Evolutionary conservation across 768 basidiomycete genomes (phyloP).

Genomic region (Mycena amicta): DNA sequence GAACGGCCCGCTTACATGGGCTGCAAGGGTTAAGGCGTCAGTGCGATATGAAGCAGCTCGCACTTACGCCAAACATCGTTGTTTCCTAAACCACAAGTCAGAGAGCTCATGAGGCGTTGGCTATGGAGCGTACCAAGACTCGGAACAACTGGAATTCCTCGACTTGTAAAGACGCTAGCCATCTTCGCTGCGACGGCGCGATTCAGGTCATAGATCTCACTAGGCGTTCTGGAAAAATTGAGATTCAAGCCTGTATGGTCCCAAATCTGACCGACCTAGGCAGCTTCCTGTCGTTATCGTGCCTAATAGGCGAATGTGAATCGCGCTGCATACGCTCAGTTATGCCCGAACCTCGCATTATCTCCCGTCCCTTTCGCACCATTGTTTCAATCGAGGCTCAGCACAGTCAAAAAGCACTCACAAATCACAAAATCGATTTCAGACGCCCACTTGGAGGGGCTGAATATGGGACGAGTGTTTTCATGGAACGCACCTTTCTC

Average conservation of each 20-base stretch:
- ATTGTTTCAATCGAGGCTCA: background rate
- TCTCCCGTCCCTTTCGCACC: constrained; percentile 83
- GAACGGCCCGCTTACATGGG: constrained; percentile 61
- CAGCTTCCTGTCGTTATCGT: constrained; percentile 81
- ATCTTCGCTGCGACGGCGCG: constrained; percentile 67
- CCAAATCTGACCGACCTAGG: too few species aligned
- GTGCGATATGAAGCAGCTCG: background rate
- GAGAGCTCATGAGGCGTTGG: background rate
- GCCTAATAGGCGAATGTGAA: constrained; percentile 43
- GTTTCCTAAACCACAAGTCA: constrained; percentile 58
- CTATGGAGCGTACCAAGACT: constrained; percentile 57
- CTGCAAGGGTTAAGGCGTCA: constrained; percentile 33
- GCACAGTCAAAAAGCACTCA: constrained; percentile 33
- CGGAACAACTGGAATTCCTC: constrained; percentile 78
- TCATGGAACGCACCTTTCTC: constrained; percentile 40
- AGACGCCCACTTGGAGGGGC: constrained; percentile 68
- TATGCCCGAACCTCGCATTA: constrained; percentile 58
- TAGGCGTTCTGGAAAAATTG: constrained; percentile 76
- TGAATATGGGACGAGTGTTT: background rate
- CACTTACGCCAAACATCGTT: constrained; percentile 89
- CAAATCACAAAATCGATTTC: constrained; percentile 92
- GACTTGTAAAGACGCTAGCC: constrained; percentile 67
- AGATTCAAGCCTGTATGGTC: too few species aligned
- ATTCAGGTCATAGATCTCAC: constrained; percentile 81
- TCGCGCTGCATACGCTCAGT: background rate